These are phyloP conservation scores for Coemansia erecta DNA, from an alignment of 192 early-diverging fungal genomes.

Conservation along the genomic window DNA sequence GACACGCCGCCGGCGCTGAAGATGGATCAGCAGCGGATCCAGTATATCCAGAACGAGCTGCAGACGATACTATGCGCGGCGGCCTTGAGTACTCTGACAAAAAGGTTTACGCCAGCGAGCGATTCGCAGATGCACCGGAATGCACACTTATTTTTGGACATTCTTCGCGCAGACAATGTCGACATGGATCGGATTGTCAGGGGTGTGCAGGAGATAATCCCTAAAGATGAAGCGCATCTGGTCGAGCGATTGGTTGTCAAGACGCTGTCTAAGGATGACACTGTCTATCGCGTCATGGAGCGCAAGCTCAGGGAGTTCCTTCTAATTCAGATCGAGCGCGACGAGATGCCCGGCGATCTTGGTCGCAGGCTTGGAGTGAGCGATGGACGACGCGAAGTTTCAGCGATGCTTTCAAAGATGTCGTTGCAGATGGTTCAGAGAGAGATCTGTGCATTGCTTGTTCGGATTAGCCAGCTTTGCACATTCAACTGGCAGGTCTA, in stretches of 20 bases:
- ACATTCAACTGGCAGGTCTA: constrained; percentile 46
- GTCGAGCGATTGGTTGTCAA: constrained; percentile 18
- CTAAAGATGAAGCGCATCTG: not conserved
- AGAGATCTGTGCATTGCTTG: constrained; percentile 13
- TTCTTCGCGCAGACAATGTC: constrained; percentile 22
- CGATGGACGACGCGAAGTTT: not conserved
- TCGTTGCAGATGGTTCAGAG: constrained; percentile 15
- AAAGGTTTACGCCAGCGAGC: not conserved
- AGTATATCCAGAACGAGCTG: constrained; percentile 32
- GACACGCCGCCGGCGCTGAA: constrained; percentile 18
- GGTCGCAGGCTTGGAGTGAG: constrained; percentile 10
- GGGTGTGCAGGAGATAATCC: constrained; percentile 3
- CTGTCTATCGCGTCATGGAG: constrained; percentile 27
- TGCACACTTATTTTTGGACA: constrained; percentile 8
- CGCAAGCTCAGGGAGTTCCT: constrained; percentile 23
- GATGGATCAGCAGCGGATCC: constrained; percentile 27
- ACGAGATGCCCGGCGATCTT: constrained; percentile 9
- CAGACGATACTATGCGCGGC: constrained; percentile 27
- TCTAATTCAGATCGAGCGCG: constrained; percentile 13
- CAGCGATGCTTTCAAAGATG: constrained; percentile 10
- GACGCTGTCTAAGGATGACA: constrained; percentile 31
- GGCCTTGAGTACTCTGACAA: constrained; percentile 19
- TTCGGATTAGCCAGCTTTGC: constrained; percentile 25
- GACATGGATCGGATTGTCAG: constrained; percentile 23
- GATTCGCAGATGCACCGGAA: constrained; percentile 8